Percentiles rank a stretch among this genome's conserved stretches.
These are phyloP conservation scores for Dinochytrium kinnereticum DNA, from an alignment of 371 early-diverging fungal genomes.

Conservation along the genomic window DNA sequence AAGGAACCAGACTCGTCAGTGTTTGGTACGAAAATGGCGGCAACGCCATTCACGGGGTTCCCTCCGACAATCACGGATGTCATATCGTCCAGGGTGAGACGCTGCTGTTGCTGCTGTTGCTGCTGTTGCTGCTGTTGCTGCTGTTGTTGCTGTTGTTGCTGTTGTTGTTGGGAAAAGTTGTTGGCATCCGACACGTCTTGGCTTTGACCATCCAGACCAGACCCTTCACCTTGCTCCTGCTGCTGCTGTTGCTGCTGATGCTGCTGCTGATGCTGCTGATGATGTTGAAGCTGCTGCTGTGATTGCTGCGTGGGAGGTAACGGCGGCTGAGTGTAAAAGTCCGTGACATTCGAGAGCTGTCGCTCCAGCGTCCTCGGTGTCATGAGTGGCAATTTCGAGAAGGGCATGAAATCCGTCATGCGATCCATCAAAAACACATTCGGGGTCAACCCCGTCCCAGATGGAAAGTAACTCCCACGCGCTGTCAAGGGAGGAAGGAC, in stretches of 20 bases:
- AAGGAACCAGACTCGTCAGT: neutral
- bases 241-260: constrained; percentile 17
- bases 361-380: constrained; percentile 9
- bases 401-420: constrained; percentile 18
- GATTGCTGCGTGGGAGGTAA: neutral
- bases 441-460: neutral
- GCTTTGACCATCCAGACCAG: too few species aligned
- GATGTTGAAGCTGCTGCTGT: constrained; percentile 7
- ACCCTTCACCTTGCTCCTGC: neutral
- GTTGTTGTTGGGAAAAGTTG: too few species aligned
- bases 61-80: neutral
- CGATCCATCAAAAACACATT: constrained; percentile 22
- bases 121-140: constrained; percentile 16
- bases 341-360: neutral
- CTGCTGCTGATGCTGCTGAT: constrained; percentile 12
- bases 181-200: too few species aligned
- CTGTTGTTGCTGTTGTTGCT: neutral
- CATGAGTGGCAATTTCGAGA: constrained; percentile 20
- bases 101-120: neutral
- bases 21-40: neutral
- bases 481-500: constrained; percentile 32
- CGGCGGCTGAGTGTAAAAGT: neutral
- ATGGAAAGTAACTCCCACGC: neutral
- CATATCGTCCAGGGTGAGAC: neutral
- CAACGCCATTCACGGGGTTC: neutral